Percentiles rank a stretch among this genome's conserved stretches.
Conservation (phyloP, 1,284 basidiomycete genomes). For the Ceratobasidium sp. region DNA sequence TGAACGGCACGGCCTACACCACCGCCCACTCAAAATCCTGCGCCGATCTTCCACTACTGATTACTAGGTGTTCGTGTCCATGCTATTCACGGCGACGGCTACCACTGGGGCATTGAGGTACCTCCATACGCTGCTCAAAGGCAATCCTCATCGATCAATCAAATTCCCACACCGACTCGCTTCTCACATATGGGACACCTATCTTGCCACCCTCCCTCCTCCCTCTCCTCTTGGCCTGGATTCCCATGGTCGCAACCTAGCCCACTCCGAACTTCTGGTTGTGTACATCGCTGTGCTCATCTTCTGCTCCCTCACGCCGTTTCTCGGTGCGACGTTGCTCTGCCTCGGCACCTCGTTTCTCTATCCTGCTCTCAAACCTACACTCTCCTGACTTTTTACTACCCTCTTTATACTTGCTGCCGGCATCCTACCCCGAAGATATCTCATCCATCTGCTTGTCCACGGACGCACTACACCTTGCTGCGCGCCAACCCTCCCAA, state of each 20-base stretch:
- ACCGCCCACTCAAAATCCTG: not conserved
- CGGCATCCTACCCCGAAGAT: constrained; percentile 79
- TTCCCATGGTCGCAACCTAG: constrained; percentile 55
- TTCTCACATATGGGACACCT: constrained; percentile 66
- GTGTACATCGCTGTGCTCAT: constrained; percentile 68
- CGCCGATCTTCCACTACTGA: constrained; percentile 68
- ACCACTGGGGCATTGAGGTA: constrained; percentile 64
- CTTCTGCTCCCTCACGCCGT: constrained; percentile 69
- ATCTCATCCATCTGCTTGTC: constrained; percentile 66
- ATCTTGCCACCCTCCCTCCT: constrained; percentile 65
- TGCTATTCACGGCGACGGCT: constrained; percentile 79
- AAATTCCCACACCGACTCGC: not conserved
- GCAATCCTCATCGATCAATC: constrained; percentile 55
- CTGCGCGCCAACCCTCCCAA: constrained; percentile 52
- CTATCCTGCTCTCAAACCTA: constrained; percentile 50
- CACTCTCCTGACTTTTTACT: constrained; percentile 79
- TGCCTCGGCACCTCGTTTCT: constrained; percentile 50
- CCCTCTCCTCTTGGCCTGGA: constrained; percentile 46
- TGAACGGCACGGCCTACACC: not conserved
- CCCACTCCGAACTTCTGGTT: constrained; percentile 65
- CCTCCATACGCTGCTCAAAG: constrained; percentile 79
- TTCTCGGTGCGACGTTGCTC: constrained; percentile 71
- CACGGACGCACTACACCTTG: constrained; percentile 70
- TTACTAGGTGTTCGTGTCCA: constrained; percentile 76
- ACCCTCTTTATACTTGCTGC: constrained; percentile 79